Conservation (phyloP, 352 stramenopile species). For the Globisporangium mamillatum region DNA sequence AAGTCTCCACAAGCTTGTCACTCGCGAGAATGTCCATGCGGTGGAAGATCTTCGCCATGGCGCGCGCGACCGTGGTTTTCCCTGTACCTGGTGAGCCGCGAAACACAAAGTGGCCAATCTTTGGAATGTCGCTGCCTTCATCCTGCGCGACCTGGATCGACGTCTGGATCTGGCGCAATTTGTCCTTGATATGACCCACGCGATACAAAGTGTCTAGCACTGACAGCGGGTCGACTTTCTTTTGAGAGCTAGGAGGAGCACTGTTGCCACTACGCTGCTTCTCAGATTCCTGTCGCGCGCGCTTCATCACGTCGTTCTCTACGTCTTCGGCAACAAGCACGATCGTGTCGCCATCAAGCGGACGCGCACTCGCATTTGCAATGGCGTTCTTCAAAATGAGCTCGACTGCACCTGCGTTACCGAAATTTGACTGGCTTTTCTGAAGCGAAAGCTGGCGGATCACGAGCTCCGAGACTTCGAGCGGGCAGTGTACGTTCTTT, state of each 20-base stretch:
- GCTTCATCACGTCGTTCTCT: constrained; percentile 36
- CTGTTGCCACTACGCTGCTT: not conserved
- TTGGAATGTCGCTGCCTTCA: constrained; percentile 52
- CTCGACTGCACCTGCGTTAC: constrained; percentile 88
- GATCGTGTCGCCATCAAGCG: constrained; percentile 40
- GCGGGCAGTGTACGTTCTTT: constrained; percentile 46
- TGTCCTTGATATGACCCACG: constrained; percentile 56
- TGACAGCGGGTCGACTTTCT: constrained; percentile 38
- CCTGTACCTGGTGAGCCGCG: constrained; percentile 85
- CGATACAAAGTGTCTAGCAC: constrained; percentile 53
- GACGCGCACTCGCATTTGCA: constrained; percentile 48
- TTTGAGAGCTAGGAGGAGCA: not conserved
- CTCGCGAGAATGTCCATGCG: constrained; percentile 89
- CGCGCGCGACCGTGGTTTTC: constrained; percentile 89
- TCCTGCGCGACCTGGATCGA: constrained; percentile 61
- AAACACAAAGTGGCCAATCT: constrained; percentile 86
- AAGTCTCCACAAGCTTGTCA: constrained; percentile 90
- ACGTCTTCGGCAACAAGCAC: constrained; percentile 52
- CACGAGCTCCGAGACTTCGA: constrained; percentile 49
- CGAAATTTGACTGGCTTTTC: constrained; percentile 82
- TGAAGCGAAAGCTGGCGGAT: constrained; percentile 64
- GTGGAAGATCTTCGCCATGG: constrained; percentile 93
- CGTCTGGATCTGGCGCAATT: constrained; percentile 52
- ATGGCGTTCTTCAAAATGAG: constrained; percentile 78
- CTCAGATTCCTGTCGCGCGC: constrained; percentile 13